A percentile compares a stretch with the other conserved stretches of the same genome.
Evolutionary conservation across 2,329 filamentous ascomycete genomes (phyloP).

Genomic region (Botrytis pseudocinerea): DNA sequence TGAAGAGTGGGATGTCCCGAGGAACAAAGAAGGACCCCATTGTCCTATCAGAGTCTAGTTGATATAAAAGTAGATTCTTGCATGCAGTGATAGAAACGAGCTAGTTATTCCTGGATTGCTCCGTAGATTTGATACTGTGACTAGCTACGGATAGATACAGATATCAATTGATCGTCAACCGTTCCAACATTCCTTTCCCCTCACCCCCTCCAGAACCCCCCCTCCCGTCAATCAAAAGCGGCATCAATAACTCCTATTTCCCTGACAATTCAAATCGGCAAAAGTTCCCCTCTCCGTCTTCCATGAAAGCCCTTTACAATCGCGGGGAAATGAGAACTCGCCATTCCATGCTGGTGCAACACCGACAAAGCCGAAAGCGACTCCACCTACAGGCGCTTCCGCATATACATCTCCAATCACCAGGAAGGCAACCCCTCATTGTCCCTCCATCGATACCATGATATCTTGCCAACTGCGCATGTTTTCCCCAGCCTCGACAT

Average conservation of each 20-base stretch:
- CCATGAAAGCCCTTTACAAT: neutral
- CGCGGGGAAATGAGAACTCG: neutral
- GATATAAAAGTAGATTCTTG: neutral
- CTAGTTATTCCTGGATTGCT: neutral
- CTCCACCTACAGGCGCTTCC: constrained; percentile 4
- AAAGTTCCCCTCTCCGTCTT: constrained; percentile 9
- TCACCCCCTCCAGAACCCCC: neutral
- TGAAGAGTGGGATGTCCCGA: neutral
- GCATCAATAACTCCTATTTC: neutral
- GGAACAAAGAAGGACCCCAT: neutral
- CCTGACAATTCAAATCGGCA: constrained; percentile 15
- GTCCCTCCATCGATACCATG: neutral
- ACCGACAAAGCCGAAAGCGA: constrained; percentile 1
- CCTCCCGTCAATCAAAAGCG: constrained; percentile 5
- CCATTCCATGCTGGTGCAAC: constrained; percentile 11
- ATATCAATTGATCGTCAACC: neutral
- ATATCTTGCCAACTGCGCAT: neutral
- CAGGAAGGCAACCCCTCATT: neutral
- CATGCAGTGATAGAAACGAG: neutral
- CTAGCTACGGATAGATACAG: neutral
- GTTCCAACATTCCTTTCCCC: neutral
- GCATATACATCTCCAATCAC: neutral
- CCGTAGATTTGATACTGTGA: neutral
- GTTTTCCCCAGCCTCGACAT: neutral
- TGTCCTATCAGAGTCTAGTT: constrained; percentile 5